phyloP scores from a whole-genome alignment of 2,329 filamentous ascomycete species.

The Penicillium sp. region DNA sequence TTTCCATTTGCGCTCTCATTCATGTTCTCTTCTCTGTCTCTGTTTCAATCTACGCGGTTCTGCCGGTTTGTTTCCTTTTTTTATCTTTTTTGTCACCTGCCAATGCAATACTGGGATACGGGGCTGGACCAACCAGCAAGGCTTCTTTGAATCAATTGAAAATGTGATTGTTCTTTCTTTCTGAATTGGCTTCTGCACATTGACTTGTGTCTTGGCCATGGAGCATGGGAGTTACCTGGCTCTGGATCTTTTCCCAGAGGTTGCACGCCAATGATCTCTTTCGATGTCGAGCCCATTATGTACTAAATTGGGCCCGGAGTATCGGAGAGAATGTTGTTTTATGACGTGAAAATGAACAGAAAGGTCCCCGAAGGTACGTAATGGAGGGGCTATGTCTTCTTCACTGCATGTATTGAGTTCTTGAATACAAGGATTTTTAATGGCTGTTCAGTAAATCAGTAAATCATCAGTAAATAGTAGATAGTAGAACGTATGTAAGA shows the following conservation, averaged over 20 bases:
- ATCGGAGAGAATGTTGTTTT: background rate
- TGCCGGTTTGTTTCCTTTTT: constrained; percentile 7
- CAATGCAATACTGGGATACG: constrained; percentile 17
- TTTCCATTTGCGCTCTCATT: constrained; percentile 19
- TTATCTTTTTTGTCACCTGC: constrained; percentile 8
- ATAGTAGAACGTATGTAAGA: background rate
- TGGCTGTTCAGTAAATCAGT: background rate
- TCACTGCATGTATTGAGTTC: background rate
- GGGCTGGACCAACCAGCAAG: constrained; percentile 12
- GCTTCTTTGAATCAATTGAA: constrained; percentile 16
- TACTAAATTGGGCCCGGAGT: background rate
- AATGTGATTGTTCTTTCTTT: constrained; percentile 13
- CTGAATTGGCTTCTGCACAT: constrained; percentile 1
- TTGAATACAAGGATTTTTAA: background rate
- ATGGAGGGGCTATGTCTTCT: background rate
- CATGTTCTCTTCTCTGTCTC: constrained; percentile 14
- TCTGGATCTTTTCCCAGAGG: background rate
- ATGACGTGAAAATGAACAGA: background rate
- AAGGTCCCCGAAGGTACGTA: background rate
- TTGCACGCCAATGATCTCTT: background rate
- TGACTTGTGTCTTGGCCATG: background rate
- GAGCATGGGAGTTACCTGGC: background rate
- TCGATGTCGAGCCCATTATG: background rate
- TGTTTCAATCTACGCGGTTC: constrained; percentile 9
- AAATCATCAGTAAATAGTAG: background rate